Evolutionary conservation across 2,329 filamentous ascomycete species (phyloP), one percentile per base, ranked within the genome.

Genomic region (Verticillium tricorpus): DNA sequence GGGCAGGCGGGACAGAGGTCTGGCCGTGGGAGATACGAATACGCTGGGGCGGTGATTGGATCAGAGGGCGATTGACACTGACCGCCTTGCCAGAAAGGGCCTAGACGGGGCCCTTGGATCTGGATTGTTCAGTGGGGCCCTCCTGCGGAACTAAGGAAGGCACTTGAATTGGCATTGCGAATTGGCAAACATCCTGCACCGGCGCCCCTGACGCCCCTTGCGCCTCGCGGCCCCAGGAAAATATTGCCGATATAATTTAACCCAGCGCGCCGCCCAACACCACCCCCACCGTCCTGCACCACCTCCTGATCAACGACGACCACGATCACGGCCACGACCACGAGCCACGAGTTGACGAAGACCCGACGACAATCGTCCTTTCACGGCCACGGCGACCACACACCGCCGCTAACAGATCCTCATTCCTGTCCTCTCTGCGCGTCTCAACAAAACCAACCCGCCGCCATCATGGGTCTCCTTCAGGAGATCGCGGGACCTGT

Each of bases 381-480:
- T 12, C 45, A 52, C 45, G 55, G 55, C 32, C 37, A 17, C 40
- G 57, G 25, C 57, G 57, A 58, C 15, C 57, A 31, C 37, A 32
- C 14, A n/a, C 19, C n/a, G 32, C 56, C 34, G 35, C 5, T 15
- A n/a, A 8, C 34, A 19, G 35, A 35, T 19, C 35, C 31, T 57
- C 17, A 17, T 57, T 60, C 28, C 37, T 50, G 4, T 58, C 34
- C 54, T 60, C 17, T 56, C 45, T 62, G 58, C 40, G 50, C 22
- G 35, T 17, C 35, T 40, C 63, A 57, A 34, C 55, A 37, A 37
- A 35, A 39, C n/a, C 37, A 22, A 31, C 11, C 54, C 28, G 25
- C 54, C 31, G 60, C 64, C 66, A 69, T 64, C 67, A 88, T 88
- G 85, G 85, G 85, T 70, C 61, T 86, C 68, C 67, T 87, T 65